Evolutionary conservation across 2,329 filamentous ascomycete species (phyloP), one percentile per base, ranked within the genome.

Genomic region (Pochonia chlamydosporia): DNA sequence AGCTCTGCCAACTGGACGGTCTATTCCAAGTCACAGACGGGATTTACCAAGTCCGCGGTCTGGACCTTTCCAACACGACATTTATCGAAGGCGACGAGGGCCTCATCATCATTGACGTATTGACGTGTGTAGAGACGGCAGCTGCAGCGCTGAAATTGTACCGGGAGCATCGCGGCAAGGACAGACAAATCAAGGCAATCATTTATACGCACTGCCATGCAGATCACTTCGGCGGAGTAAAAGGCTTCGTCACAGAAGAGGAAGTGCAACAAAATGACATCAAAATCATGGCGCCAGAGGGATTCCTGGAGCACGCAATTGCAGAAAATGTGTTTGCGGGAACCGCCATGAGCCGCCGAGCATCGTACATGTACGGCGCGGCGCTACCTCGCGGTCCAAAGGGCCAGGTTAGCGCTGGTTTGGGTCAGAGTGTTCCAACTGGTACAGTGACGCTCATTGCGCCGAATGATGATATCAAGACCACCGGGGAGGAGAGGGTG

Each of bases 201-300:
- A 60, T 71, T n/a, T 71, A 70, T 52, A 63, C 67, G 5, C 69
- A 72, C 47, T 67, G 59, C 3, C 68, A 71, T 51, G 60, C 42
- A 11, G 68, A 70, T 46, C 68, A 71, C 49, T 70, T 62, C 40
- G 51, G 49, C 14, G 68, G 67, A 26, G 59, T 54, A 2, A 45
- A 47, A 28, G 62, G 55, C 16, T 48, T 59, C 26, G 24, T 58
- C 20, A 49, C 16, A 36, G 33, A 36, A 18, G 33, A 36, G 5
- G n/a, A 36, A 7, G 33, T 36, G 3, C n/a, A 18, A 6, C 5
- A 7, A 11, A 18, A 50, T 39, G 52, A 46, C 11, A 45, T 51
- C 33, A 50, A 49, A 1, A 60, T 66, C 39, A 52, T 68, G 11
- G 68, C 60, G 0, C 67, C 69, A 0, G 60, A 65, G 31, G 65